phyloP scores from a whole-genome alignment of 192 early-diverging fungal species.

The Pilobolus umbonatus region DNA sequence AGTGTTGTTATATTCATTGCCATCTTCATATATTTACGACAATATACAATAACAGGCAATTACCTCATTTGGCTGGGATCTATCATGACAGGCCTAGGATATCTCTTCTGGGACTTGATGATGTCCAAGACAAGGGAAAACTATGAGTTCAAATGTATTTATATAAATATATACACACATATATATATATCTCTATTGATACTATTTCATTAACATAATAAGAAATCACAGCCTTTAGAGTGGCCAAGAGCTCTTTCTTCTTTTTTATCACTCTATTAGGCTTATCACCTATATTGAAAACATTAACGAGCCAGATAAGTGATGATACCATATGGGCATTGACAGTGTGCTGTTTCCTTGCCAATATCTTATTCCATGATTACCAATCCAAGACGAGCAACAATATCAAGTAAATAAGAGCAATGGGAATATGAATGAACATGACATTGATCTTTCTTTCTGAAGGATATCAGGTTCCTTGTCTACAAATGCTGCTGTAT shows the following conservation, averaged over 20 bases:
- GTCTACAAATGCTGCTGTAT: conserved; percentile 96
- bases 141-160: conserved; percentile 40
- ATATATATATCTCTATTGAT: not conserved
- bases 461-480: conserved; percentile 83
- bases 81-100: conserved; percentile 53
- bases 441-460: not conserved
- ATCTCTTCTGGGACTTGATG: conserved; percentile 68
- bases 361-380: conserved; percentile 89
- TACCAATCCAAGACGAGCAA: conserved; percentile 55
- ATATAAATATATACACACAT: not conserved
- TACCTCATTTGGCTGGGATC: conserved; percentile 56
- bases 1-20: conserved; percentile 85
- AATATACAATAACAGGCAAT: conserved; percentile 48
- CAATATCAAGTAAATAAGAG: conserved; percentile 44
- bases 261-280: conserved; percentile 75
- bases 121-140: conserved; percentile 38
- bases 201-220: conserved; percentile 7
- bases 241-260: conserved; percentile 60
- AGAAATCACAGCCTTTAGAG: conserved; percentile 37
- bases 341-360: conserved; percentile 74
- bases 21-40: conserved; percentile 75
- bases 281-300: conserved; percentile 86
- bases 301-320: conserved; percentile 84
- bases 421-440: conserved; percentile 26
- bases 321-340: conserved; percentile 94